Evolutionary conservation across 1,139 yeast genomes (phyloP), one percentile per base, ranked within the genome.

Genomic region (Pichia sp.): DNA sequence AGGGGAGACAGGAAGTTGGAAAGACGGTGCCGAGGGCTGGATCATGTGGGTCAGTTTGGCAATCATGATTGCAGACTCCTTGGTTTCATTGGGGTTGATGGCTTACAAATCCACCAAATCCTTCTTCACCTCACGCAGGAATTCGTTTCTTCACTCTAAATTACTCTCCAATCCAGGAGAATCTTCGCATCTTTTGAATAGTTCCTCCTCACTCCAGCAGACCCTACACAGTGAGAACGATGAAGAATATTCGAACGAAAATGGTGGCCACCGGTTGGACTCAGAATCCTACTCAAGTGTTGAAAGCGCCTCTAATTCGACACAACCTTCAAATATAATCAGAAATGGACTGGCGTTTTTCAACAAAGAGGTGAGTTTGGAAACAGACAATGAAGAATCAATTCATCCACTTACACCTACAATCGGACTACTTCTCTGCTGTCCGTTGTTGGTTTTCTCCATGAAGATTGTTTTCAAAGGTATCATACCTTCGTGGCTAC

Each of bases 1-100:
- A 0, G 97, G 97, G 0, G 85, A 83, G 2, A 82, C 89, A 4
- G 92, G 87, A 63, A 96, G 90, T 69, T 93, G 97, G 97, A 85
- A 88, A 62, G 77, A 81, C 30, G 98, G 98, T 1, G 88, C 92
- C 1, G 97, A 93, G 67, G 99, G 99, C 13, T 93, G 99, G 99
- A 89, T 93, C 54, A 75, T 93, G 66, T 93, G 99, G 99, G 76
- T 90, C 57, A 85, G 96, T 68, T 78, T 93, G 62, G 85, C 97
- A 40, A 90, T 90, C 44, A 93, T 93, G 99, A 88, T 93, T 30
- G 85, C 90, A 52, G 99, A 93, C 67, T 88, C 97, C 3, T 75
- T 90, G 11, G 90, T 92, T 1, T 87, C 96, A 0, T 87, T 93
- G 63, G 60, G 81, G 1, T 86, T 87, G 2, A 82, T 90, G 15